Base-by-base conservation (phyloP, 2,329 filamentous ascomycete species). In the Trichoderma sp. region DNA sequence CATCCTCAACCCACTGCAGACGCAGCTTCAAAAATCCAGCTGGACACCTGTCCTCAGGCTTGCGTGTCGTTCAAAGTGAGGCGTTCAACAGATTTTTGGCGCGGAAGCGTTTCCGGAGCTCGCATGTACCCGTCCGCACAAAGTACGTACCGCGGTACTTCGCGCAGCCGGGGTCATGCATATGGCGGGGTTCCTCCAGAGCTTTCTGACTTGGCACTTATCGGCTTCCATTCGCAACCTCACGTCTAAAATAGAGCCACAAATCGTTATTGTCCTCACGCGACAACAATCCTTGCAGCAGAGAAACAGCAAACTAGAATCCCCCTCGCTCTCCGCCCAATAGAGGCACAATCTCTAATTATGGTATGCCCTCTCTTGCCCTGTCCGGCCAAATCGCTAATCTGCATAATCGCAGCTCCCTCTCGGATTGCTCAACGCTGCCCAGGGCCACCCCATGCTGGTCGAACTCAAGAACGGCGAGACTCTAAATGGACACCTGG, bases 401-500 rank as follows among this genome's bases (percentile, higher is more conserved):
- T n/a, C 71, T 74, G 66, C 54, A 15, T 25, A 6, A 27, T 29
- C 13, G 9, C 42, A 91, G 89, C 79, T 91, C 72, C 89, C 89
- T 72, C 85, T 91, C 78, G 93, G 94, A 76, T 90, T 99, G 60
- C 87, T 99, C 70, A 98, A 92, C 76, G 94, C 94, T 75, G 94
- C 95, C 72, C 94, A 97, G 84, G 95, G 95, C 86, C 93, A 97
- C 79, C 94, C 95, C 4, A 98, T 97, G 91, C 90, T 97, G 67
- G 94, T 97, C 72, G 94, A 97, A 84, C 90, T 97, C 72, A 97
- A 97, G 85, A 97, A 94, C 77, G 94, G 94, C 82, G 94, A 99
- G 81, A 98, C 95, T 0, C 87, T 99, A 70, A 99, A 98, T 82
- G 95, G 95, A 71, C 93, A 97, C 77, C 85, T 99, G 69, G 91